Evolutionary conservation across 345 rosid species (phyloP), one percentile per base, ranked within the genome.

Genomic region (Barbarea vulgaris): DNA sequence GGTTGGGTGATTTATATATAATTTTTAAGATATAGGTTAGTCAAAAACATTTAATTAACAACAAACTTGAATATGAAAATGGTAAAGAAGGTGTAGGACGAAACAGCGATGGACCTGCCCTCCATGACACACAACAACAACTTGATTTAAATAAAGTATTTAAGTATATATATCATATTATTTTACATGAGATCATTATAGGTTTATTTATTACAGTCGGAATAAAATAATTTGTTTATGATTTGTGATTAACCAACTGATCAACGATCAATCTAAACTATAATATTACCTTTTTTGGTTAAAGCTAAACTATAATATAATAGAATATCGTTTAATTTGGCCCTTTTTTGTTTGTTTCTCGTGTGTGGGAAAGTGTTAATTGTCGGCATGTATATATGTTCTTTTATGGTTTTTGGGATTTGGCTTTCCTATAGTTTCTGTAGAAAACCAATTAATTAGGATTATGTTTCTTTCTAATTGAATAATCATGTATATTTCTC

Each of bases 31-130:
- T 51, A 51, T 30, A 44, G 56, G 30, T 27, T 27, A 27, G 30
- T 27, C 30, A 27, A 2, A 59, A 50, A 39, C 6, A 71, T 64
- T 72, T 57, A 17, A 50, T 22, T 57, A 77, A 71, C 15, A 41
- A 66, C 50, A 66, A 55, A 58, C 55, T 69, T 72, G 69, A 53
- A 72, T 58, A 72, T 60, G 65, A 73, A 72, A 78, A 59, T 78
- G 69, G 52, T 34, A 59, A 59, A 72, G 44, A 78, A 78, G 57
- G 50, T 42, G 7, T 59, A 39, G 41, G 74, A 78, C 55, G 81
- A 65, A 78, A 78, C 73, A 59, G 33, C 69, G 63, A 78, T 67
- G 69, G 81, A 78, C 73, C 58, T 72, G 81, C 81, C 58, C 64
- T 60, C 81, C 81, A 78, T 78, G 77, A 78, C 73, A 28, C 30